Evolutionary conservation across 768 basidiomycete species (phyloP).

Genomic region (Mycena albidolilacea): DNA sequence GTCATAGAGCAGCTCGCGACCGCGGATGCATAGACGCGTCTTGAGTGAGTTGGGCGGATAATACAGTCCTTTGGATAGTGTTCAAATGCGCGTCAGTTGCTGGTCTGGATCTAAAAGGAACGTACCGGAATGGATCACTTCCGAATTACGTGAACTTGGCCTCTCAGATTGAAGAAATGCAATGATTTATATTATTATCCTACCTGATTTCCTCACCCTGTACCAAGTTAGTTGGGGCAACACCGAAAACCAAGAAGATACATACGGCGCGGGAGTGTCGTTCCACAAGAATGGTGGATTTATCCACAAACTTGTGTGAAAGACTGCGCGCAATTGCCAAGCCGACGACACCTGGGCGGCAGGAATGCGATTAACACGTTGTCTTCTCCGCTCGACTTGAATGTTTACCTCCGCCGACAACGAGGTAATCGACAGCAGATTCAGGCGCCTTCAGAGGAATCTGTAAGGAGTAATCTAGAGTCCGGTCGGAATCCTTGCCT

Average conservation of each 20-base stretch:
- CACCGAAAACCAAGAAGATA: neutral
- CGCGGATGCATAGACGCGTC: conserved; percentile 88
- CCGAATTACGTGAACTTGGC: conserved; percentile 90
- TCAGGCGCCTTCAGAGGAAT: conserved; percentile 68
- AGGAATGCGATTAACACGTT: neutral
- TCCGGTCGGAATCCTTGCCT: conserved; percentile 14
- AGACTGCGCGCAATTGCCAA: conserved; percentile 88
- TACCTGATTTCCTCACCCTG: conserved; percentile 90
- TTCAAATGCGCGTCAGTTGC: neutral
- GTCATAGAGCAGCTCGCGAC: conserved; percentile 87
- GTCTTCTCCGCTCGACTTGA: neutral
- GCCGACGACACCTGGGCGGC: conserved; percentile 80
- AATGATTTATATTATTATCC: conserved; percentile 8
- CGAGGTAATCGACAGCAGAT: conserved; percentile 82
- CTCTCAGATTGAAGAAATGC: neutral
- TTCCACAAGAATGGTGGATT: conserved; percentile 87
- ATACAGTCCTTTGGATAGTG: conserved; percentile 74
- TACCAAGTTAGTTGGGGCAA: too few relatives aligned
- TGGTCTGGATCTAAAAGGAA: neutral
- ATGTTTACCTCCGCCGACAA: conserved; percentile 86
- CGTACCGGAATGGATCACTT: conserved; percentile 92
- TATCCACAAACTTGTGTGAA: conserved; percentile 69
- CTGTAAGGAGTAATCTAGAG: conserved; percentile 1
- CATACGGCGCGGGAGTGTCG: conserved; percentile 68
- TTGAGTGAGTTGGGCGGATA: conserved; percentile 90